These are phyloP conservation scores for Lactarius trivialis DNA, from an alignment of 768 basidiomycete genomes.

Conservation along the genomic window DNA sequence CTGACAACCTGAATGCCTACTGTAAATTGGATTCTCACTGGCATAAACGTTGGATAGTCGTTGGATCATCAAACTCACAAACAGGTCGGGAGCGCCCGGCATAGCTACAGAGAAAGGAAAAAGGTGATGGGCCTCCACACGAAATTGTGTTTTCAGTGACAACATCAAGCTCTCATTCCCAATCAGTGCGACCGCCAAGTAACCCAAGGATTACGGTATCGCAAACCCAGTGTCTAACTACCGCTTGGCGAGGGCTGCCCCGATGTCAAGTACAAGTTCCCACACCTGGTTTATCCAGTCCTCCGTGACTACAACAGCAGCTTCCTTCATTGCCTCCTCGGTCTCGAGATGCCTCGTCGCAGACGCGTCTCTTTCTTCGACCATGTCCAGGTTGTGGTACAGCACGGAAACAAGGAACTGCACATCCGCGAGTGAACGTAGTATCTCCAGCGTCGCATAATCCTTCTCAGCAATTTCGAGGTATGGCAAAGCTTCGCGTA, in stretches of 20 bases:
- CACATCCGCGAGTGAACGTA: constrained; percentile 54
- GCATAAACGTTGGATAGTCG: too few relatives aligned
- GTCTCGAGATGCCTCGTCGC: constrained; percentile 45
- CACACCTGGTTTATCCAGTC: constrained; percentile 49
- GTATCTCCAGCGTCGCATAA: constrained; percentile 52
- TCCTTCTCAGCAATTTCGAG: constrained; percentile 61
- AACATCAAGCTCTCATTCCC: not conserved
- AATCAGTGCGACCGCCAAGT: too few relatives aligned
- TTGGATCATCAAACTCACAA: too few relatives aligned
- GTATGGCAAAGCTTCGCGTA: constrained; percentile 54
- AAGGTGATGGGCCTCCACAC: too few relatives aligned
- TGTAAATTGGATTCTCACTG: too few relatives aligned
- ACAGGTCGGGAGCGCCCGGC: too few relatives aligned
- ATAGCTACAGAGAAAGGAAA: too few relatives aligned
- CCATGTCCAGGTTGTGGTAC: constrained; percentile 61
- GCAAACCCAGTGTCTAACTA: too few relatives aligned
- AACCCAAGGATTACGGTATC: too few relatives aligned
- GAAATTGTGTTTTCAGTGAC: too few relatives aligned
- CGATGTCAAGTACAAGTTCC: constrained; percentile 52
- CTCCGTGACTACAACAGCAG: constrained; percentile 43
- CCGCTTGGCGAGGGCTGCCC: constrained; percentile 37
- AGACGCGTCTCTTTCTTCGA: constrained; percentile 47
- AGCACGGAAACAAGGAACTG: constrained; percentile 66
- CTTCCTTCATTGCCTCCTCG: constrained; percentile 34
- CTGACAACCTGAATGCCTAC: too few relatives aligned